Evolutionary conservation across 73 alveolate species (phyloP).

Genomic region (Tetrahymena borealis): DNA sequence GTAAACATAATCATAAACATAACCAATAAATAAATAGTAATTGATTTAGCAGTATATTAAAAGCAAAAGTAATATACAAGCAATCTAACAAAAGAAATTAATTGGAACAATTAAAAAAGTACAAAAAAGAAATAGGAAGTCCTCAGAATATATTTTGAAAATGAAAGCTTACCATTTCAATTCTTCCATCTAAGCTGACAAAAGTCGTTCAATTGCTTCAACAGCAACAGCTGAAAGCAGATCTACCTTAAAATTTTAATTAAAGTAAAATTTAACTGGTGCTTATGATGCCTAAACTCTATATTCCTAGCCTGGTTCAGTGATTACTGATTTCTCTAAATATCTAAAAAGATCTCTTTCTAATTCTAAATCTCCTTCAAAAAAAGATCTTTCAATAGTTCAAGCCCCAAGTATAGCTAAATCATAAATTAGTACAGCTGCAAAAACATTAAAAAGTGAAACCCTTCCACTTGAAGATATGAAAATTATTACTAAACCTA

Average conservation of each 20-base stretch:
- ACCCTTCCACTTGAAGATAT: not conserved
- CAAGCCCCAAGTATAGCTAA: not conserved
- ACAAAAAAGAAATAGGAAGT: too few relatives aligned
- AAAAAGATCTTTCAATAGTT: not conserved
- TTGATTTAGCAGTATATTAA: too few relatives aligned
- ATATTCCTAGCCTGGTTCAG: not conserved
- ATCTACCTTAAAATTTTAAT: not conserved
- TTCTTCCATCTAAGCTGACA: not conserved
- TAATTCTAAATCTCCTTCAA: not conserved
- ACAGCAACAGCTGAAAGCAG: not conserved
- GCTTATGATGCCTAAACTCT: not conserved
- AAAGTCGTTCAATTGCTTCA: not conserved
- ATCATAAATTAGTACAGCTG: not conserved
- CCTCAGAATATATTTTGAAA: too few relatives aligned
- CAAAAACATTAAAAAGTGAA: not conserved
- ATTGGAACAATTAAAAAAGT: too few relatives aligned
- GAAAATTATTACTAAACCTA: not conserved
- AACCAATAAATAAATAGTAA: too few relatives aligned
- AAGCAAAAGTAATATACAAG: too few relatives aligned
- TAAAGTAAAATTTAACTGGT: not conserved
- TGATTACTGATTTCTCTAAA: not conserved
- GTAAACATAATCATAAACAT: too few relatives aligned
- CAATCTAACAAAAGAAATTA: too few relatives aligned
- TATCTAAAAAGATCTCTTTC: not conserved
- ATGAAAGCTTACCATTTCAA: not conserved